A percentile compares a stretch with the other conserved stretches of the same genome.
Conservation (phyloP, 768 basidiomycete genomes). For the Mycena pura region DNA sequence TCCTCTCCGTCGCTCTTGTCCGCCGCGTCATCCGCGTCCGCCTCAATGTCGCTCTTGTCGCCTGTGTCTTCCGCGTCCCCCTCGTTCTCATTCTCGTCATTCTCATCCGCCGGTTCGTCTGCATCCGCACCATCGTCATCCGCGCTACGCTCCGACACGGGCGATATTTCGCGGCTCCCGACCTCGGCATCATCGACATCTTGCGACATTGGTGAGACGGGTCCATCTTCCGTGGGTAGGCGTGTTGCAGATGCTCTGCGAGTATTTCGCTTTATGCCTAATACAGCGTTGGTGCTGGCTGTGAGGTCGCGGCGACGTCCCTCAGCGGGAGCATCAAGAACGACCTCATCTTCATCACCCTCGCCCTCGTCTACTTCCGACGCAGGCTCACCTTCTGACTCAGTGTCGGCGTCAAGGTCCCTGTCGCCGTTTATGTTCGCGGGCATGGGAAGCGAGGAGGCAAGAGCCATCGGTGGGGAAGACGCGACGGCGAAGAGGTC, state of each 20-base stretch:
- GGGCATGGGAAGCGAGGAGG: conserved; percentile 16
- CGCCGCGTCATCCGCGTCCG: conserved; percentile 22
- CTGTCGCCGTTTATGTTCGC: background rate
- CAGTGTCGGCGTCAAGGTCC: conserved; percentile 38
- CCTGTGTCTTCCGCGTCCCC: conserved; percentile 34
- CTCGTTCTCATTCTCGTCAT: conserved; percentile 33
- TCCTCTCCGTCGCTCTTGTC: conserved; percentile 33
- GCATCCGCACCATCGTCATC: conserved; percentile 33
- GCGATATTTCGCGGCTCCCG: conserved; percentile 23
- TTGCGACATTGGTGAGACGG: conserved; percentile 25
- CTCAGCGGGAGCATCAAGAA: conserved; percentile 16
- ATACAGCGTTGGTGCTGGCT: conserved; percentile 23
- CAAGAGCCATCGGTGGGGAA: conserved; percentile 8
- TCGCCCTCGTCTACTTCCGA: conserved; percentile 39
- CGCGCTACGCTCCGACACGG: conserved; percentile 27
- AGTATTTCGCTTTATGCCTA: conserved; percentile 18
- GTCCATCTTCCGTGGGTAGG: conserved; percentile 2
- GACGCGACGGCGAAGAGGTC: conserved; percentile 22
- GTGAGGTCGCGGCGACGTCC: conserved; percentile 6
- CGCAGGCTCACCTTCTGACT: conserved; percentile 31
- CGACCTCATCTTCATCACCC: conserved; percentile 37
- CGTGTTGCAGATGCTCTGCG: conserved; percentile 7
- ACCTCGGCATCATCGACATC: conserved; percentile 25
- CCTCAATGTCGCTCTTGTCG: conserved; percentile 24
- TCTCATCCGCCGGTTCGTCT: conserved; percentile 24